Evolutionary conservation across 306 rosid species (phyloP), one percentile per base, ranked within the genome.

Genomic region (Medicago arabica): DNA sequence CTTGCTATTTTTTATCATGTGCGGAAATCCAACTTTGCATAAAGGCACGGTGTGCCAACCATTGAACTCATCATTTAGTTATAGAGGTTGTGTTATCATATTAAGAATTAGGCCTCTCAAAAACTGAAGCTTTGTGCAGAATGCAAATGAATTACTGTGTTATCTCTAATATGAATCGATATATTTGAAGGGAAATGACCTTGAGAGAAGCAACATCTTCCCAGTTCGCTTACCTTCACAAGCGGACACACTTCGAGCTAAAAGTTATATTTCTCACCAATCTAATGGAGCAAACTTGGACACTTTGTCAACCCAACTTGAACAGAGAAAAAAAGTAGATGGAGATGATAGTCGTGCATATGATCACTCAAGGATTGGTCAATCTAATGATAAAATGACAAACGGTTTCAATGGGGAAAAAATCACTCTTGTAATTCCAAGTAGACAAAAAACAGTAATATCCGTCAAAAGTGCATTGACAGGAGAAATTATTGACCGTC

Each of bases 311-410:
- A 36, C 67, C 2, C 90, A 74, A 71, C 75, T 77, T 61, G 87
- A 88, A 7, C 85, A 81, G 75, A 88, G 86, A 78, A 85, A 83
- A 82, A 87, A 82, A 81, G 82, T 55, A 8, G 86, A 92, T 59
- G 92, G 87, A 47, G 97, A 88, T 43, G 98, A 89, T 75, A 96
- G 89, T 75, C 97, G 92, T 67, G 85, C 83, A 19, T 90, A 78
- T 60, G 69, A 81, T 78, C 95, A 76, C 72, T 84, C 88, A 15
- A 76, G 81, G 80, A 69, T 36, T 46, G 88, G 74, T 76, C 87
- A 85, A 39, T 58, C 68, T 76, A 79, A 44, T 44, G 75, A 71
- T 74, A 79, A 73, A 50, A 63, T 63, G 55, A 82, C 69, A 19
- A 86, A 59, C 64, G 77, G 78, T 60, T 67, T 63, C 18, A 72